Evolutionary conservation across 305 asterid genomes (phyloP).

Genomic region (Andrographis paniculata): DNA sequence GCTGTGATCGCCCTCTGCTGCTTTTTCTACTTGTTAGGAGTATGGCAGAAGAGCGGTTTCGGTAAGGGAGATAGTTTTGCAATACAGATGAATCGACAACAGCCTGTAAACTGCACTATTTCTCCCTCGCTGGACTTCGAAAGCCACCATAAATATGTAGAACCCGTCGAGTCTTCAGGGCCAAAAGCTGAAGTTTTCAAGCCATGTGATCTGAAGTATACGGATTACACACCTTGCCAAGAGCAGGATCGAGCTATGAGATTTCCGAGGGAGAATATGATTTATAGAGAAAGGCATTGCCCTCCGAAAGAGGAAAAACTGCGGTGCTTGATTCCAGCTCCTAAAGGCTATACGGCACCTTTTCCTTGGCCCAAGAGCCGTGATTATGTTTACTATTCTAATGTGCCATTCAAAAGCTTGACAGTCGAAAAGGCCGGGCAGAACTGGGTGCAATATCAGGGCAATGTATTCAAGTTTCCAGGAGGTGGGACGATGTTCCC

Average conservation of each 20-base stretch:
- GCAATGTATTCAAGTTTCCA: constrained; percentile 81
- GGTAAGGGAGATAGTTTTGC: constrained; percentile 77
- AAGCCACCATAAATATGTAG: constrained; percentile 67
- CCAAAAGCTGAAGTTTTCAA: constrained; percentile 47
- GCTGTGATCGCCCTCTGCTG: constrained; percentile 65
- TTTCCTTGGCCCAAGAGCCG: constrained; percentile 98
- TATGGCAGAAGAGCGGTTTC: constrained; percentile 84
- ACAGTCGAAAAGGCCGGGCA: constrained; percentile 89
- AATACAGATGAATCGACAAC: constrained; percentile 46
- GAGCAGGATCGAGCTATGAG: constrained; percentile 92
- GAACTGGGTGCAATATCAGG: constrained; percentile 83
- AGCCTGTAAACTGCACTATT: constrained; percentile 48
- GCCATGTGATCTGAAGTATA: constrained; percentile 51
- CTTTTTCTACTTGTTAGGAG: constrained; percentile 69
- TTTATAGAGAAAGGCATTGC: constrained; percentile 90
- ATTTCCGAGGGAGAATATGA: constrained; percentile 83
- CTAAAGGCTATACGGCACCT: constrained; percentile 68
- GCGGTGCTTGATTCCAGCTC: constrained; percentile 79
- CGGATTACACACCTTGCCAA: constrained; percentile 92
- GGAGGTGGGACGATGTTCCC: constrained; percentile 99
- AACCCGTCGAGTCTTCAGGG: constrained; percentile 43
- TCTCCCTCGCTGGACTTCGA: constrained; percentile 59
- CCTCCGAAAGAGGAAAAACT: constrained; percentile 70
- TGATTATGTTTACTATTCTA: constrained; percentile 77
- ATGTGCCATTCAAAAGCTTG: constrained; percentile 80